Base-by-base conservation (phyloP, 202 grass and related monocot genomes). In the Carex sylvatica region DNA sequence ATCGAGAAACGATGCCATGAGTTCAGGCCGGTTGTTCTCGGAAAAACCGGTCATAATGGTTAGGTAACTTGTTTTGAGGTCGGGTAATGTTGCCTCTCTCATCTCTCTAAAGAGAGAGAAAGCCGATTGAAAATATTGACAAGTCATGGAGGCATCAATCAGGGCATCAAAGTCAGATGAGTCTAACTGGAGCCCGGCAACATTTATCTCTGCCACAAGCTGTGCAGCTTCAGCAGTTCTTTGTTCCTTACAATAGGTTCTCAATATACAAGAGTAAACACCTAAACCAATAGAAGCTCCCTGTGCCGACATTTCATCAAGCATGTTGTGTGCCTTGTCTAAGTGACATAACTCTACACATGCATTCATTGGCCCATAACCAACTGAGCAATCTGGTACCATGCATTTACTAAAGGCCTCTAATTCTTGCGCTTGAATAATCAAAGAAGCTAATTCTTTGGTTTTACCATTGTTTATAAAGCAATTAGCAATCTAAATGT, bases 21-120 rank as follows among this genome's bases (percentile, higher is more conserved):
- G 91, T 52, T 88, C 96, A 79, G 96, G 91, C 13, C 88, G 84
- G 53, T 98, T 91, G 74, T 95, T 98, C 85, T 98, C 96, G 26
- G 90, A 95, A 72, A 98, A 89, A 33, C 96, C 96, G 49, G 91
- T 98, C 96, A 98, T 98, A 82, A 98, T 98, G 77, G 96, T 95
- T 74, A 98, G 91, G 86, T 98, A 98, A 18, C 96, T 95, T 65
- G 84, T 93, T 70, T 89, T 93, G 67, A 98, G 86, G 64, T 98
- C 86, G 64, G 89, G 84, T 61, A 98, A 73, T 68, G 87, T 95
- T 4, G 91, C 96, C 81, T 95, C 96, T 67, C 92, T 89, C 92
- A 98, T 95, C 65, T 98, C 96, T 85, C 89, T 90, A 42, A 93
- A 98, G 82, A 98, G 92, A 90, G 96, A 78, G 70, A 98, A 98